phyloP scores from a whole-genome alignment of 106 monocot genomes.

The Dendrobium nobile region DNA sequence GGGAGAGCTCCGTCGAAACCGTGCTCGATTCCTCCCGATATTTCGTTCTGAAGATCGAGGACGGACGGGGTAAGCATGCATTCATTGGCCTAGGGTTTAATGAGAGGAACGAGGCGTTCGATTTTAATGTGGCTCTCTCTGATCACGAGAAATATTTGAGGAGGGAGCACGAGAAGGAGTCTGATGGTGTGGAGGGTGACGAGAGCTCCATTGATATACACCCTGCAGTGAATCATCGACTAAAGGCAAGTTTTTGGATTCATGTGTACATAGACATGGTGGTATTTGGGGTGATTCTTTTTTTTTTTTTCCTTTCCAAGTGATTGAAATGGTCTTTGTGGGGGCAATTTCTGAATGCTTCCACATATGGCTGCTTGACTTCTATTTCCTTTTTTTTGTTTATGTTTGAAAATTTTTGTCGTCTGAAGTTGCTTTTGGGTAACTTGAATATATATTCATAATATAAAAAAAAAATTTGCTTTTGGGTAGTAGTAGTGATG shows the following conservation, averaged over 20 bases:
- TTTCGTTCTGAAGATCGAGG: conserved; percentile 91
- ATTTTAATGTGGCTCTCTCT: conserved; percentile 93
- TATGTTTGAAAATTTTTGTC: too few species aligned
- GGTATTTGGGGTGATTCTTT: not conserved
- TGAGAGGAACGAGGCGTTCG: conserved; percentile 86
- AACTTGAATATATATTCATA: too few species aligned
- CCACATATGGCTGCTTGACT: too few species aligned
- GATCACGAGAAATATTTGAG: conserved; percentile 92
- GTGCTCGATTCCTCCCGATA: conserved; percentile 91
- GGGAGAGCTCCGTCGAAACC: conserved; percentile 80
- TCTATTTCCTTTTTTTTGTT: too few species aligned
- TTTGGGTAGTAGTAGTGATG: too few species aligned
- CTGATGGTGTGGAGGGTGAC: conserved; percentile 1
- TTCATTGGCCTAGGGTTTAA: conserved; percentile 62
- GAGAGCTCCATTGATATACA: conserved; percentile 22
- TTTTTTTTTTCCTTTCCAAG: not conserved
- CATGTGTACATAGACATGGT: not conserved
- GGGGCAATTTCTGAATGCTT: too few species aligned
- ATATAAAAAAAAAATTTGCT: too few species aligned
- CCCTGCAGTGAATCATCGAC: conserved; percentile 25
- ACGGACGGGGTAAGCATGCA: conserved; percentile 85
- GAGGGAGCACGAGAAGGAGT: conserved; percentile 56
- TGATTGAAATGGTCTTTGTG: not conserved
- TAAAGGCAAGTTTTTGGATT: conserved; percentile 12
- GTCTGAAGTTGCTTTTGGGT: too few species aligned